Conservation (phyloP, 1,284 basidiomycete species). For the Termitomyces sp. region DNA sequence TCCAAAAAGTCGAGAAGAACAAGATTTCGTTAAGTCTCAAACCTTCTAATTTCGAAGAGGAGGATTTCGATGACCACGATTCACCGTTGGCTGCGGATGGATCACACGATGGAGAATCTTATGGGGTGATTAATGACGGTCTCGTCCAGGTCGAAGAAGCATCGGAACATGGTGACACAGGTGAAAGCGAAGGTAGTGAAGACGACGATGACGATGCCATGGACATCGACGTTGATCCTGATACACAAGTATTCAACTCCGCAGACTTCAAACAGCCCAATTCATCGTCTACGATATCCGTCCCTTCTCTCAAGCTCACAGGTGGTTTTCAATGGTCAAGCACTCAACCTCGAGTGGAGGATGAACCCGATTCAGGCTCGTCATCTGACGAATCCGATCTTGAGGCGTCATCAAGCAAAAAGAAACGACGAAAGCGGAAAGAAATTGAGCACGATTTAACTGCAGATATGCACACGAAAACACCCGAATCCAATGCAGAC, state of each 20-base stretch:
- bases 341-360: slow-evolving; percentile 29
- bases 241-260: slow-evolving; percentile 24
- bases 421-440: slow-evolving; percentile 64
- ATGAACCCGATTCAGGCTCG: slow-evolving; percentile 31
- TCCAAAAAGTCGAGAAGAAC: slow-evolving; percentile 76
- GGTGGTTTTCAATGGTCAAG: slow-evolving; percentile 71
- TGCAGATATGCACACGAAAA: slow-evolving; percentile 76
- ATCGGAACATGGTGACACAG: slow-evolving; percentile 21
- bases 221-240: slow-evolving; percentile 37
- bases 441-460: slow-evolving; percentile 80
- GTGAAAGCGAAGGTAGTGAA: slow-evolving; percentile 14
- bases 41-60: slow-evolving; percentile 76
- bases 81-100: slow-evolving; percentile 23
- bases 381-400: slow-evolving; percentile 48
- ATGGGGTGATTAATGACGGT: slow-evolving; percentile 22
- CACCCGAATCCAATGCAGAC: slow-evolving; percentile 89
- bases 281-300: slow-evolving; percentile 8
- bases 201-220: slow-evolving; percentile 37
- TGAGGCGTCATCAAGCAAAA: slow-evolving; percentile 47
- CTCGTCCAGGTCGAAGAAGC: slow-evolving; percentile 25
- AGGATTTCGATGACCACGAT: slow-evolving; percentile 42
- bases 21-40: slow-evolving; percentile 88
- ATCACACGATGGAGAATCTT: slow-evolving; percentile 23
- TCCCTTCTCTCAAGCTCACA: slow-evolving; percentile 43
- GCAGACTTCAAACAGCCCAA: slow-evolving; percentile 17